Percentiles rank a stretch among this genome's conserved stretches.
phyloP scores from a whole-genome alignment of 352 stramenopile genomes.

The Sclerospora graminicola region DNA sequence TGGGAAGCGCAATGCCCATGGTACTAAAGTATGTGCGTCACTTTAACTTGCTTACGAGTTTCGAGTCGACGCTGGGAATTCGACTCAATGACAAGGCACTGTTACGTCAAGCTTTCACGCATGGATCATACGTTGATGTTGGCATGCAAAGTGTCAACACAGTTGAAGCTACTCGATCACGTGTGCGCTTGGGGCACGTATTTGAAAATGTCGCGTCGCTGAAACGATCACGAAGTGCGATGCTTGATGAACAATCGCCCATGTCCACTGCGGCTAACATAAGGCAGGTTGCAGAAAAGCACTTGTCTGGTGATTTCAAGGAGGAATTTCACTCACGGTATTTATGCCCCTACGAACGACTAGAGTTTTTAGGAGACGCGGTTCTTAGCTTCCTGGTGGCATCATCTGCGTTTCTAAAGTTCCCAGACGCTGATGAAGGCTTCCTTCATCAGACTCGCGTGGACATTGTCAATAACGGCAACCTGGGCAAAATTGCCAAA shows the following conservation, averaged over 20 bases:
- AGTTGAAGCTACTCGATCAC: conserved; percentile 55
- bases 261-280: conserved; percentile 12
- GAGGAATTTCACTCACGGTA: conserved; percentile 71
- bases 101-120: conserved; percentile 75
- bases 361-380: conserved; percentile 79
- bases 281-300: conserved; percentile 41
- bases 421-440: conserved; percentile 52
- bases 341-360: conserved; percentile 69
- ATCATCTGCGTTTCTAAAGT: conserved; percentile 70
- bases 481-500: conserved; percentile 64
- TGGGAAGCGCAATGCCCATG: conserved; percentile 80
- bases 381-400: conserved; percentile 79
- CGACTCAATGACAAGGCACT: conserved; percentile 66
- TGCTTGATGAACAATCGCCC: conserved; percentile 26
- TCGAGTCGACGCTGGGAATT: conserved; percentile 51
- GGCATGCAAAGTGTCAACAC: conserved; percentile 83
- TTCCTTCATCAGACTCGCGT: conserved; percentile 60
- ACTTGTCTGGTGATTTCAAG: conserved; percentile 58
- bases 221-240: conserved; percentile 45
- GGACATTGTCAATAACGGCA: conserved; percentile 71
- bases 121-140: conserved; percentile 73
- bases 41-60: conserved; percentile 52
- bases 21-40: conserved; percentile 77
- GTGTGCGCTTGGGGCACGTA: conserved; percentile 62
- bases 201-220: conserved; percentile 54